These are phyloP conservation scores for Eucalyptus marginata DNA, from an alignment of 345 rosid species.

Conservation along the genomic window DNA sequence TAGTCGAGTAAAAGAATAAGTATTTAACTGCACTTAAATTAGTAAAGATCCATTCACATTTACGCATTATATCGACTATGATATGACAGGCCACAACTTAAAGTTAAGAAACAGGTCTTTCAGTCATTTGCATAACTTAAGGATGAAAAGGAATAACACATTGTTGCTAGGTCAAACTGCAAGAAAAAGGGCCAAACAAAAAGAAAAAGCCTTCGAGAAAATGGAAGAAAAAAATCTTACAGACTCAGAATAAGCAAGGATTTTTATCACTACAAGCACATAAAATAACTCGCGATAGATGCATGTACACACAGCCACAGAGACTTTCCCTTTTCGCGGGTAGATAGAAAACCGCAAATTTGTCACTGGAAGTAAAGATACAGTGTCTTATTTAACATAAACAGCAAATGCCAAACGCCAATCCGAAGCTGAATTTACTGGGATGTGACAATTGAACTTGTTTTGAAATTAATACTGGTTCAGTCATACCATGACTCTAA, in stretches of 20 bases:
- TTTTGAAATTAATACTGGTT: background rate
- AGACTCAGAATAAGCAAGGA: background rate
- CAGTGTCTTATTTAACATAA: background rate
- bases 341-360: background rate
- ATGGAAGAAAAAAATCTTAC: background rate
- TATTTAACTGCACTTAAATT: background rate
- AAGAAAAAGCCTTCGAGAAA: background rate
- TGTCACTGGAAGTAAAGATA: background rate
- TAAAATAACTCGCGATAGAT: background rate
- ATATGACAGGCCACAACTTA: background rate
- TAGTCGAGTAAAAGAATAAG: background rate
- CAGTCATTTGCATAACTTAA: background rate
- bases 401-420: background rate
- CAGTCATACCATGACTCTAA: constrained; percentile 62
- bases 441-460: background rate
- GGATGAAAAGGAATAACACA: background rate
- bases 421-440: background rate
- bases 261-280: background rate
- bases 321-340: background rate
- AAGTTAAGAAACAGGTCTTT: background rate
- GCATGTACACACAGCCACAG: background rate
- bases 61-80: background rate
- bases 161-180: background rate
- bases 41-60: background rate
- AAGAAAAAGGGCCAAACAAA: background rate